Evolutionary conservation across 2,329 filamentous ascomycete genomes (phyloP), one percentile per base, ranked within the genome.

Genomic region (Penicillium brasilianum): DNA sequence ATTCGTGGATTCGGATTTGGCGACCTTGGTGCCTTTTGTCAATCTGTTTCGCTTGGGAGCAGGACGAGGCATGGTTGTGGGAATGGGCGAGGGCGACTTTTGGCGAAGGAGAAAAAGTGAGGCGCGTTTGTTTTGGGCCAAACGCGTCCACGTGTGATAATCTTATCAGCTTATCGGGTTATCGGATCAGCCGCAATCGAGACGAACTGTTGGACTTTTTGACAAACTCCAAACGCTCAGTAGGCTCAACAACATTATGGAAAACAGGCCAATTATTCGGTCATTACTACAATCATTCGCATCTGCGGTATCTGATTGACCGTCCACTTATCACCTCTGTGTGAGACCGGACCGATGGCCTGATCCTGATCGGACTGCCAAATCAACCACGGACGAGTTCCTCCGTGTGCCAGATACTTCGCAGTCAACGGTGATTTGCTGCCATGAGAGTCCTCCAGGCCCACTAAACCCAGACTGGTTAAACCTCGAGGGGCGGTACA

Each of bases 21-120:
- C 41, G 34, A 30, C 59, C 50, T 59, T 51, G 34, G 60, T 20
- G 14, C 59, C 43, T 22, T 69, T 67, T 10, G 50, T 56, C 4
- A 55, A 62, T 34, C 67, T 58, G 46, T 60, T 70, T 64, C 67
- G 56, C 62, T 67, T 70, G 0, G 68, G 59, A 4, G 68, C 68
- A 52, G 68, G 68, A 39, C 68, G 68, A 52, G 68, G 68, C 68
- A 70, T 70, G 43, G 18, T 59, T 46, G 14, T 8, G 41, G 25
- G 16, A 32, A 49, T 49, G 36, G 39, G 22, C 14, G 30, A 32
- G 34, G n/a, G 50, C 4, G 20, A 13, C 20, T 28, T 13, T 53
- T 34, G 48, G 28, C 22, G 36, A 32, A 36, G 32, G 37, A 52
- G 32, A 55, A 56, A 60, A 53, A 48, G 36, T 18, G 49, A 61